phyloP scores from a whole-genome alignment of 2,329 filamentous ascomycete species.

The Metarhizium rileyi region DNA sequence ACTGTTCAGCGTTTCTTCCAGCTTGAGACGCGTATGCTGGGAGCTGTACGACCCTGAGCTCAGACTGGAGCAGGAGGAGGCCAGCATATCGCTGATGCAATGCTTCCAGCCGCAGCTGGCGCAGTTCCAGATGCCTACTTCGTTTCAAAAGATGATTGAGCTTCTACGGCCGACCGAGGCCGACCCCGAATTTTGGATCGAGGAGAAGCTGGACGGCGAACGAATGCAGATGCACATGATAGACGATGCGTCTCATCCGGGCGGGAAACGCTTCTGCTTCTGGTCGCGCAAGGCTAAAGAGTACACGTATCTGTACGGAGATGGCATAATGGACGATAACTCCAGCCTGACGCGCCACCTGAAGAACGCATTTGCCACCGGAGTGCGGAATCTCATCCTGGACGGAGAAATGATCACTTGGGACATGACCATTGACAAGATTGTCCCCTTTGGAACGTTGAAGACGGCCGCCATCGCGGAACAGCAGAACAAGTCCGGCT shows the following conservation, averaged over 20 bases:
- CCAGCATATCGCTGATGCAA: conserved; percentile 74
- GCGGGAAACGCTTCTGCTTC: conserved; percentile 69
- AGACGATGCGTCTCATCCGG: conserved; percentile 55
- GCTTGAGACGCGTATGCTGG: conserved; percentile 86
- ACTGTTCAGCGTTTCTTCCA: conserved; percentile 85
- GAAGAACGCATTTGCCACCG: conserved; percentile 62
- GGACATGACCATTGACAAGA: conserved; percentile 77
- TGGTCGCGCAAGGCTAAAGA: conserved; percentile 97
- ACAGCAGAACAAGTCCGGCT: conserved; percentile 53
- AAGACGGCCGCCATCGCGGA: conserved; percentile 83
- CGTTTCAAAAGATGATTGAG: conserved; percentile 68
- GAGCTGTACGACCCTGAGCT: conserved; percentile 68
- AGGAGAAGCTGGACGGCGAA: conserved; percentile 95
- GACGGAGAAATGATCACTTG: conserved; percentile 99
- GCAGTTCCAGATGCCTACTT: conserved; percentile 74
- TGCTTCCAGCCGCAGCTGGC: conserved; percentile 95
- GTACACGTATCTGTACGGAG: conserved; percentile 89
- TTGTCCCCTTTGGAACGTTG: conserved; percentile 82
- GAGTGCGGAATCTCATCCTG: conserved; percentile 78
- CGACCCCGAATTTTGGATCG: conserved; percentile 82
- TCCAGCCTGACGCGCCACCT: conserved; percentile 75
- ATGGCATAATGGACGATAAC: conserved; percentile 61
- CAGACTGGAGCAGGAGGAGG: conserved; percentile 64
- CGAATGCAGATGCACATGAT: conserved; percentile 94
- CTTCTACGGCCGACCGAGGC: conserved; percentile 56